phyloP scores from a whole-genome alignment of 1,284 basidiomycete genomes.

The Leccinum subatratum region DNA sequence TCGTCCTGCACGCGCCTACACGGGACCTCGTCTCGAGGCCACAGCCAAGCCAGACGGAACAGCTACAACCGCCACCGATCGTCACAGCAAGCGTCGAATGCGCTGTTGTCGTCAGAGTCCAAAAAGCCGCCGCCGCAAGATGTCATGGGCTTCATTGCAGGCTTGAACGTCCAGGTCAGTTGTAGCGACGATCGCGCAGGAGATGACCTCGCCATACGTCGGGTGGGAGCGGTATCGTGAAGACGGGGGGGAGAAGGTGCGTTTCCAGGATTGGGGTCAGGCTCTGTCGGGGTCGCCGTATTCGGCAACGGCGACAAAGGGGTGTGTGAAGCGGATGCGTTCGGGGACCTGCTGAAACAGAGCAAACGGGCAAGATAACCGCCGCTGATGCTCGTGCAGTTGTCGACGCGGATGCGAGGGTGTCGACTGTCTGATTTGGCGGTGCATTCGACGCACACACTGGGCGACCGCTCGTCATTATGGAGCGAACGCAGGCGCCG shows the following conservation, averaged over 20 bases:
- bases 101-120: constrained; percentile 14
- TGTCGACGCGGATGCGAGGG: no score
- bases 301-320: constrained; percentile 1
- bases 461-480: no score
- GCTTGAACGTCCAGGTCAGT: constrained; percentile 80
- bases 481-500: no score
- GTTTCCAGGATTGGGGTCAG: constrained; percentile 4
- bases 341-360: constrained; percentile 18
- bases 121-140: constrained; percentile 51
- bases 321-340: constrained; percentile 21
- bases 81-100: constrained; percentile 41
- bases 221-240: constrained; percentile 81
- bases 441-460: no score
- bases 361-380: no score
- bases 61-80: constrained; percentile 31
- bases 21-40: constrained; percentile 34
- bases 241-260: constrained; percentile 38
- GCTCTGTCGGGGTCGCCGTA: not conserved
- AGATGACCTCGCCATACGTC: constrained; percentile 85
- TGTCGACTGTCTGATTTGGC: no score
- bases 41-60: not conserved
- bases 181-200: constrained; percentile 84
- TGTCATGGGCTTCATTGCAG: constrained; percentile 77
- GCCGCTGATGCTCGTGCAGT: no score
- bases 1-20: constrained; percentile 61